Percentiles rank a stretch among this genome's conserved stretches.
phyloP scores from a whole-genome alignment of 495 filamentous ascomycete species.

The Jackrogersella minutella region DNA sequence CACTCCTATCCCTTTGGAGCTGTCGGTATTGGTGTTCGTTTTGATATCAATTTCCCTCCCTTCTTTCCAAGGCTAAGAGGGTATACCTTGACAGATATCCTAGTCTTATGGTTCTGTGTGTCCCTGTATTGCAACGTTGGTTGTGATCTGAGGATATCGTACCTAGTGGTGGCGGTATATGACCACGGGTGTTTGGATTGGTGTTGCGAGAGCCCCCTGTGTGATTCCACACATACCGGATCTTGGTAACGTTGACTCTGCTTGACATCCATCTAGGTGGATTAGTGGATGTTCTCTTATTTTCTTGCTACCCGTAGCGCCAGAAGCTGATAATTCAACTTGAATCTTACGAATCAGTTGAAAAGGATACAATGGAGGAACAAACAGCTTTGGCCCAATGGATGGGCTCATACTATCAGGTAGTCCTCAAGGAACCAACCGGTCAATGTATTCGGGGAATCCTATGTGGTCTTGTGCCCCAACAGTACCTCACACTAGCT shows the following conservation, averaged over 20 bases:
- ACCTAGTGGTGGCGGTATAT: too few species aligned
- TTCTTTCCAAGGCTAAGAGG: too few species aligned
- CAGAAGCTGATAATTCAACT: background rate
- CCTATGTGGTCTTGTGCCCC: constrained; percentile 73
- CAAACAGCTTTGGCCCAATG: constrained; percentile 32
- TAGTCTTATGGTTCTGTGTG: too few species aligned
- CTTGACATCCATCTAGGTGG: background rate
- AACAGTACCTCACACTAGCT: constrained; percentile 74
- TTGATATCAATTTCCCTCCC: too few species aligned
- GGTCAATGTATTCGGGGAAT: constrained; percentile 73
- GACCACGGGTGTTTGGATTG: too few species aligned
- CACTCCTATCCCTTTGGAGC: too few species aligned
- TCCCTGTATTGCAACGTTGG: too few species aligned
- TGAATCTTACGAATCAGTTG: background rate
- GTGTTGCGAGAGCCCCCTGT: background rate
- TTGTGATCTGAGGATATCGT: too few species aligned
- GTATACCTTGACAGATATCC: too few species aligned
- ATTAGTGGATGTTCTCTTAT: background rate
- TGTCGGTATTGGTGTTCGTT: too few species aligned
- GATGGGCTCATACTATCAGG: constrained; percentile 36
- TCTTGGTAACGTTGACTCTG: background rate
- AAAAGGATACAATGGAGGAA: constrained; percentile 26
- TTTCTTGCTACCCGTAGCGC: background rate
- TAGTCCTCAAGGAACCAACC: constrained; percentile 59
- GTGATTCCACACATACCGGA: background rate